Conservation (phyloP, 2,329 filamentous ascomycete genomes). For the Thielaviopsis punctulata region DNA sequence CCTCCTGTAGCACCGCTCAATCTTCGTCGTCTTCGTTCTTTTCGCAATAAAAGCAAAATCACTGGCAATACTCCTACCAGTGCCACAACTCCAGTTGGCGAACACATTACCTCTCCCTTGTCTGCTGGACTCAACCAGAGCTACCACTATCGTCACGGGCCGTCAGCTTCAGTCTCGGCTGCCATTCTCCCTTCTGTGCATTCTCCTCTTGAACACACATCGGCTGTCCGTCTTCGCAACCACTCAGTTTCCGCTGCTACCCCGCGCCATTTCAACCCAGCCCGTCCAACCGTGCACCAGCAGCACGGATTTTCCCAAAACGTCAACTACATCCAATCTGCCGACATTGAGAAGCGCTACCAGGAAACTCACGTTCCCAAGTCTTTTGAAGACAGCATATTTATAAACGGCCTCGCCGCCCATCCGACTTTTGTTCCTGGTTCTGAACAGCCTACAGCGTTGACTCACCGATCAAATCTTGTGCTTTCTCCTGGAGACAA, state of each 20-base stretch:
- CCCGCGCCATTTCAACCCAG: not conserved
- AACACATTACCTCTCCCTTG: not conserved
- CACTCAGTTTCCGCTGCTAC: not conserved
- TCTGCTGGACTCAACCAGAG: not conserved
- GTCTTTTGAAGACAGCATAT: not conserved
- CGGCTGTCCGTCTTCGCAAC: not conserved
- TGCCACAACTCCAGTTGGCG: not conserved
- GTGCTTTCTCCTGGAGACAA: not conserved
- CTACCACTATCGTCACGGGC: not conserved
- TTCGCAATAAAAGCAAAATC: not conserved
- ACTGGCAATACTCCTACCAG: not conserved
- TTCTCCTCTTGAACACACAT: not conserved
- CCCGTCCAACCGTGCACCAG: not conserved
- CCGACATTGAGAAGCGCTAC: not conserved
- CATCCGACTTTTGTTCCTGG: constrained; percentile 2
- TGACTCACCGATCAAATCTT: not conserved
- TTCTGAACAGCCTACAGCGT: not conserved
- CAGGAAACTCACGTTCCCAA: not conserved
- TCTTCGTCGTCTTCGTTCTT: not conserved
- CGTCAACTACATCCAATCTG: not conserved
- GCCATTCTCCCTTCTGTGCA: not conserved
- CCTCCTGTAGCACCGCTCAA: not conserved
- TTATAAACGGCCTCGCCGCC: constrained; percentile 8
- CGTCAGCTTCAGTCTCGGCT: not conserved
- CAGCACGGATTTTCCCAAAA: not conserved